Conservation (phyloP, 2,329 filamentous ascomycete species). For the Neonectria coccinea region DNA sequence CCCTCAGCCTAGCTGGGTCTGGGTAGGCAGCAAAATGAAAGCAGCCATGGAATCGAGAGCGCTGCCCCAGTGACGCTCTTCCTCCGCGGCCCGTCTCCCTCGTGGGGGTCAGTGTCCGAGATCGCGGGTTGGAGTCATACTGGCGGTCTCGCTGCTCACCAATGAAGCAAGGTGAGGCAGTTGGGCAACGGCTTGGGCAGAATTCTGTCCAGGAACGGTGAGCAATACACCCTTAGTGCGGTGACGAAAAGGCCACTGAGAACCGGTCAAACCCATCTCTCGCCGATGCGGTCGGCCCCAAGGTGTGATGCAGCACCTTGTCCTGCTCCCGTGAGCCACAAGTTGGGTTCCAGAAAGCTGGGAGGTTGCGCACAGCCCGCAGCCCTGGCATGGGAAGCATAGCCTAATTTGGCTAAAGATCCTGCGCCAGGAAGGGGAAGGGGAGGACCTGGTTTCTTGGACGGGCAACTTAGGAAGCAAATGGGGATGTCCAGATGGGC, state of each 20-base stretch:
- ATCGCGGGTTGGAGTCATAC: conserved; percentile 43
- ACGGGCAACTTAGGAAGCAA: conserved; percentile 36
- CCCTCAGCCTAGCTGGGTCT: conserved; percentile 27
- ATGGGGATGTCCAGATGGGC: conserved; percentile 32
- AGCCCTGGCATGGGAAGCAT: conserved; percentile 32
- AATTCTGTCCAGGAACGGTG: conserved; percentile 35
- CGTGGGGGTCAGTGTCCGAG: conserved; percentile 37
- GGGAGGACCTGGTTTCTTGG: conserved; percentile 36
- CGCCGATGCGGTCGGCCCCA: conserved; percentile 33
- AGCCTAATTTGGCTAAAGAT: conserved; percentile 39
- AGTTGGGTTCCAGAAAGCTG: conserved; percentile 37
- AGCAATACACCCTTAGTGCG: conserved; percentile 35
- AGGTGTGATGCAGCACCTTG: conserved; percentile 41
- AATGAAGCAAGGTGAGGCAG: conserved; percentile 38
- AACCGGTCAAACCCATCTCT: conserved; percentile 29
- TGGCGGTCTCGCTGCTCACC: conserved; percentile 42
- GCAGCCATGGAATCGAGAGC: conserved; percentile 30
- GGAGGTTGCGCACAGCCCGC: conserved; percentile 36
- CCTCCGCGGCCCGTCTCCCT: conserved; percentile 15
- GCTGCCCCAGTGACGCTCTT: conserved; percentile 31
- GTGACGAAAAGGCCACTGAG: conserved; percentile 39
- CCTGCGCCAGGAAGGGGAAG: conserved; percentile 29
- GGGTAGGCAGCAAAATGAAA: conserved; percentile 24
- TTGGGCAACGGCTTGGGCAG: conserved; percentile 37
- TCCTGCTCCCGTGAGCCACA: conserved; percentile 34